These are phyloP conservation scores for Pythium sukuiense DNA, from an alignment of 352 stramenopile species.

Conservation along the genomic window DNA sequence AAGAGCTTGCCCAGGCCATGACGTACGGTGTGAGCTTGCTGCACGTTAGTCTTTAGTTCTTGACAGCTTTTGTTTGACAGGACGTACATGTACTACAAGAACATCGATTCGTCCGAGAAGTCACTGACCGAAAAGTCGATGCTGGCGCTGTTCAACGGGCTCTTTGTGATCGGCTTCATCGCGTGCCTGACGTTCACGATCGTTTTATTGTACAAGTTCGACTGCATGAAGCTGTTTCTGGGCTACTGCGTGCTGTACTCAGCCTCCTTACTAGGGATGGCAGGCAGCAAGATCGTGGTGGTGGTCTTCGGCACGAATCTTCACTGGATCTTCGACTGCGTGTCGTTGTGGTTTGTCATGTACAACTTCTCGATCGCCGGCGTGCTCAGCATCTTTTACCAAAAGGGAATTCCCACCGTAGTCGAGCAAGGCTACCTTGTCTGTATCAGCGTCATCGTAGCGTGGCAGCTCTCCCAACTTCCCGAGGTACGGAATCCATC, in stretches of 20 bases:
- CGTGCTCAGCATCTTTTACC: slow-evolving; percentile 87
- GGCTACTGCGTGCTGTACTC: slow-evolving; percentile 83
- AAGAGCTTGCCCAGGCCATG: slow-evolving; percentile 51
- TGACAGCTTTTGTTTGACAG: slow-evolving; percentile 25
- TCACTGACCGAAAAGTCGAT: slow-evolving; percentile 49
- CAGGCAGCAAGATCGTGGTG: slow-evolving; percentile 70
- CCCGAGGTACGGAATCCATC: slow-evolving; percentile 83
- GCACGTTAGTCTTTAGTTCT: background rate
- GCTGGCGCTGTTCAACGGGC: slow-evolving; percentile 70
- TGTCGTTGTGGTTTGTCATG: slow-evolving; percentile 71
- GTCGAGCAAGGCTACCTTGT: slow-evolving; percentile 93
- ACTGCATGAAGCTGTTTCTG: slow-evolving; percentile 74
- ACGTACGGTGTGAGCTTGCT: slow-evolving; percentile 34
- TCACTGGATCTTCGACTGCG: slow-evolving; percentile 50
- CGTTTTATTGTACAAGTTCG: slow-evolving; percentile 84
- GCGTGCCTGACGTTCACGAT: slow-evolving; percentile 74
- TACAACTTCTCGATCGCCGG: slow-evolving; percentile 89
- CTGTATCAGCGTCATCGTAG: slow-evolving; percentile 93
- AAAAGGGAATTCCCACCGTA: slow-evolving; percentile 69
- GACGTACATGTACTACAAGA: slow-evolving; percentile 81
- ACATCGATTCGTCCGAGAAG: slow-evolving; percentile 49
- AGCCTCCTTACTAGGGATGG: slow-evolving; percentile 62
- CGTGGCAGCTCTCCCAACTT: slow-evolving; percentile 96
- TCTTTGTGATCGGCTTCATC: slow-evolving; percentile 82
- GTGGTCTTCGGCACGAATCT: slow-evolving; percentile 53